Conservation (phyloP, 2,329 filamentous ascomycete genomes). For the Apiospora rasikravindrae region DNA sequence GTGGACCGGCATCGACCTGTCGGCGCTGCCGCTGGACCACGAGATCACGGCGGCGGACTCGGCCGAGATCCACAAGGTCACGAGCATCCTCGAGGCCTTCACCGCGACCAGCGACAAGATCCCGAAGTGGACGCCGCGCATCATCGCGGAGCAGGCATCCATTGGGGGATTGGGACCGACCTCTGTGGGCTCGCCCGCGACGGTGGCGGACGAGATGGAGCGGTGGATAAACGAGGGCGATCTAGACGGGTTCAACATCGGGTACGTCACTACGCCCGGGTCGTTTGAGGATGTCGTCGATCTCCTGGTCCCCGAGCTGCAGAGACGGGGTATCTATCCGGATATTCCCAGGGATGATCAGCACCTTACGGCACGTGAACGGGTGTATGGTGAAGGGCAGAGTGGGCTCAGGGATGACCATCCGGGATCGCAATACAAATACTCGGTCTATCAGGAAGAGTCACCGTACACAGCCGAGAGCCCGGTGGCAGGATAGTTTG, state of each 20-base stretch:
- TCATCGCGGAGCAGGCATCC: slow-evolving; percentile 46
- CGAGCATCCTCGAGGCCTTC: slow-evolving; percentile 54
- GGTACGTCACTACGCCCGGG: slow-evolving; percentile 35
- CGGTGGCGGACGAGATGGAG: slow-evolving; percentile 35
- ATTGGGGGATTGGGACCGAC: slow-evolving; percentile 43
- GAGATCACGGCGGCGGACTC: slow-evolving; percentile 61
- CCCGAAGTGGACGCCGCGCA: slow-evolving; percentile 50
- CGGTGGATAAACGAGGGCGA: slow-evolving; percentile 35
- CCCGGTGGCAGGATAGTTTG: background rate
- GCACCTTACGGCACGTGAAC: slow-evolving; percentile 60
- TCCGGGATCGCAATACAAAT: slow-evolving; percentile 63
- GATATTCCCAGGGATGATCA: slow-evolving; percentile 40
- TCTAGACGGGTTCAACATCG: slow-evolving; percentile 37
- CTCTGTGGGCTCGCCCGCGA: slow-evolving; percentile 33
- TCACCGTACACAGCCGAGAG: slow-evolving; percentile 33
- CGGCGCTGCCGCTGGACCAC: slow-evolving; percentile 61
- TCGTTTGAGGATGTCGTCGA: slow-evolving; percentile 37
- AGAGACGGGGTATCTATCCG: slow-evolving; percentile 36
- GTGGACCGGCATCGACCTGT: slow-evolving; percentile 66
- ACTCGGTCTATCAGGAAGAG: slow-evolving; percentile 65
- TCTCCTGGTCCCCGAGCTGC: slow-evolving; percentile 35
- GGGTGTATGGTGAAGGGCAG: slow-evolving; percentile 66
- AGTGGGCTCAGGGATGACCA: slow-evolving; percentile 62
- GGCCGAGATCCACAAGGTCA: slow-evolving; percentile 56
- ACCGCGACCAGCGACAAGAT: slow-evolving; percentile 52